These are phyloP conservation scores for Fusarium oligoseptatum DNA, from an alignment of 2,329 filamentous ascomycete genomes.

Conservation along the genomic window DNA sequence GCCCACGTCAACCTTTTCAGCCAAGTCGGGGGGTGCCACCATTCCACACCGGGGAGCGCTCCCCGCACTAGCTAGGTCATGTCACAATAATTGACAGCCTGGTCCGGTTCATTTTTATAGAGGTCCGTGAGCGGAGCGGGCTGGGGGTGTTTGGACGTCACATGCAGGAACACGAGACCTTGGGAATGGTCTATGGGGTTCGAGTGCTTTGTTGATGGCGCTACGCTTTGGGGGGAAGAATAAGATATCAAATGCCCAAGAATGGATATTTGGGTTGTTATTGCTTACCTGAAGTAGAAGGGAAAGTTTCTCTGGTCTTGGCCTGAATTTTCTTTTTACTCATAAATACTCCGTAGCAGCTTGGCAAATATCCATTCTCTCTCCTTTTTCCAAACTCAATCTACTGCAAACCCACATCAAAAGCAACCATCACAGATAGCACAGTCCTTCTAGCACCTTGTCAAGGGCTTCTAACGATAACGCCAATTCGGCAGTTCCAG, in stretches of 20 bases:
- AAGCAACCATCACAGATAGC: background rate
- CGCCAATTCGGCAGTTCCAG: background rate
- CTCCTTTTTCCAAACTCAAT: background rate
- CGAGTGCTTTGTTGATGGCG: background rate
- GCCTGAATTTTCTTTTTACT: background rate
- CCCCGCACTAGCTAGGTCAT: background rate
- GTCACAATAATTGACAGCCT: background rate
- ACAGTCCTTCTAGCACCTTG: background rate
- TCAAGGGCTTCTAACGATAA: background rate
- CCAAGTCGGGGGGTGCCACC: background rate
- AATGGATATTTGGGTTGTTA: background rate
- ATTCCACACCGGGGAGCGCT: background rate
- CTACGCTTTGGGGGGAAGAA: background rate
- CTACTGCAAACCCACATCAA: background rate
- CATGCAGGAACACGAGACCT: background rate
- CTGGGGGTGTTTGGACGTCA: background rate
- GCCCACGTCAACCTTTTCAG: background rate
- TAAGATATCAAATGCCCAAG: background rate
- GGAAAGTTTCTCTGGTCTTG: background rate
- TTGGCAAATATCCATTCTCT: background rate
- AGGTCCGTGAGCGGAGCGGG: background rate
- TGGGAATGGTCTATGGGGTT: background rate
- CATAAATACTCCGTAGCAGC: background rate
- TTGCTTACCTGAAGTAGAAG: background rate
- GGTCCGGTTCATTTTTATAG: background rate